phyloP scores from a whole-genome alignment of 345 rosid genomes.

The Punica granatum region DNA sequence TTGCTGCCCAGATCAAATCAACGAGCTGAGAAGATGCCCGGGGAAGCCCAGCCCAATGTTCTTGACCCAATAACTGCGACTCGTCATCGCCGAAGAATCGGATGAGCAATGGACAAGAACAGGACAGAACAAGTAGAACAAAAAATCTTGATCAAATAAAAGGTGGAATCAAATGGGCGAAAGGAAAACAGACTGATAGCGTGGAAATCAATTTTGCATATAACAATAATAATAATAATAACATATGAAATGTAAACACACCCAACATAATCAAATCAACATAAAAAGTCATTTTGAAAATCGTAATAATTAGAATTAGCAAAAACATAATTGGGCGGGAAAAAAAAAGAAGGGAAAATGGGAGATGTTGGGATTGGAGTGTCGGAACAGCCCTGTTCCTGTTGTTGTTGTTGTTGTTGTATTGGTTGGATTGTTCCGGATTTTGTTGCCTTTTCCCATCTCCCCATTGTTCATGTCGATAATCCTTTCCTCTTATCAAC shows the following conservation, averaged over 20 bases:
- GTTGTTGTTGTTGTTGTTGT: neutral
- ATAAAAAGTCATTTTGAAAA: too few species aligned
- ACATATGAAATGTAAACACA: too few species aligned
- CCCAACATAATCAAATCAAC: too few species aligned
- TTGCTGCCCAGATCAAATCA: too few species aligned
- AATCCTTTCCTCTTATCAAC: too few species aligned
- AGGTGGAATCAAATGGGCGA: neutral
- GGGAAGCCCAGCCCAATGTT: too few species aligned
- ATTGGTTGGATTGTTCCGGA: too few species aligned
- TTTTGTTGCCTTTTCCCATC: neutral
- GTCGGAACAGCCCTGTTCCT: neutral
- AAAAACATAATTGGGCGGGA: neutral
- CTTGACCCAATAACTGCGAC: neutral
- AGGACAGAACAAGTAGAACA: neutral
- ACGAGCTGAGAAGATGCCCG: too few species aligned
- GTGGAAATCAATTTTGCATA: neutral
- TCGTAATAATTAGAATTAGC: too few species aligned
- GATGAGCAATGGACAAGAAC: neutral
- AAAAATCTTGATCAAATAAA: neutral
- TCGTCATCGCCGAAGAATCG: too few species aligned
- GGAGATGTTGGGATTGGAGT: neutral
- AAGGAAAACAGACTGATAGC: too few species aligned
- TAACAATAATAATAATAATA: neutral
- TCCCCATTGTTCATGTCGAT: slow-evolving; percentile 1
- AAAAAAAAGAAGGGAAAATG: neutral